Conservation (phyloP, 176 grass and related monocot species). For the Juncus effusus region DNA sequence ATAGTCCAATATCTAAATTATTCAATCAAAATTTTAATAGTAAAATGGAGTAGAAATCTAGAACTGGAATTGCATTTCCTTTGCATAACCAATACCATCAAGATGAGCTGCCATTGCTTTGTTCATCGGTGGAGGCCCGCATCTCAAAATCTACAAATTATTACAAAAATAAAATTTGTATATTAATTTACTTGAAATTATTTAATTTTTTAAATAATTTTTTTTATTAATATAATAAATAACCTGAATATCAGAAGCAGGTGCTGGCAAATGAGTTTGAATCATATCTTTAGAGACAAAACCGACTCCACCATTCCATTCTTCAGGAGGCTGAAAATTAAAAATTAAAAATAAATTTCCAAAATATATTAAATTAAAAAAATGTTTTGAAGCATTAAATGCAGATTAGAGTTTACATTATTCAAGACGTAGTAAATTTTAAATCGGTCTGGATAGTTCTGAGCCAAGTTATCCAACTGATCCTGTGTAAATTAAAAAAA, state of each 20-base stretch:
- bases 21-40: too few species aligned
- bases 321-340: conserved; percentile 66
- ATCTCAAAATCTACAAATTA: conserved; percentile 69
- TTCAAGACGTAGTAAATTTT: conserved; percentile 91
- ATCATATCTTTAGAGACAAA: conserved; percentile 95
- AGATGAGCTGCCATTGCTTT: conserved; percentile 84
- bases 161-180: conserved; percentile 17
- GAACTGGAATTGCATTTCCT: conserved; percentile 90
- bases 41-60: too few species aligned
- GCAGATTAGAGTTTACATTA: conserved; percentile 39
- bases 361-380: neutral
- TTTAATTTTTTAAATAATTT: neutral
- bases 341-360: conserved; percentile 18
- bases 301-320: conserved; percentile 82
- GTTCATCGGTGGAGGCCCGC: conserved; percentile 97
- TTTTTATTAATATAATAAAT: conserved; percentile 10
- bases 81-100: conserved; percentile 77
- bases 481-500: conserved; percentile 54
- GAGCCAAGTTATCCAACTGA: conserved; percentile 67
- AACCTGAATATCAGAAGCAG: conserved; percentile 78
- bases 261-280: conserved; percentile 62
- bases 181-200: neutral
- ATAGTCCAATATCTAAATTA: too few species aligned
- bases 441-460: conserved; percentile 56
- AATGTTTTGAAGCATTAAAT: conserved; percentile 3